Evolutionary conservation across 805 yeast species (phyloP).

Genomic region (Candida xyloterini): DNA sequence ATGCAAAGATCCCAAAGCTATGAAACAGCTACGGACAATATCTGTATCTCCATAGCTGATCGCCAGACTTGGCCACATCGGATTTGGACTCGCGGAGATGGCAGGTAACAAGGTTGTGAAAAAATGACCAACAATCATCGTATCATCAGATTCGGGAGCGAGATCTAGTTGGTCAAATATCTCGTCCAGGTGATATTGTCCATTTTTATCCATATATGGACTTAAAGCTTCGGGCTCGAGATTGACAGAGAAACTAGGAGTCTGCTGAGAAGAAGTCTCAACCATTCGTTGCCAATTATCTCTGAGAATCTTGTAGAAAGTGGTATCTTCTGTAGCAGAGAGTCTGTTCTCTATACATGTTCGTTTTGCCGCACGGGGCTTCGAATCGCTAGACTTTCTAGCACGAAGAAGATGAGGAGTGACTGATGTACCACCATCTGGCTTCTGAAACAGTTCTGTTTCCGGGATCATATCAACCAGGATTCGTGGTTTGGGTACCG

Average conservation of each 20-base stretch:
- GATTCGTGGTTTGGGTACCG: slow-evolving; percentile 11
- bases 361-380: neutral
- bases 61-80: slow-evolving; percentile 49
- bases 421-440: slow-evolving; percentile 14
- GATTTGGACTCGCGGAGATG: slow-evolving; percentile 40
- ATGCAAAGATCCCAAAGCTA: slow-evolving; percentile 47
- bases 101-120: slow-evolving; percentile 44
- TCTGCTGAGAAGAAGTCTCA: slow-evolving; percentile 1
- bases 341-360: neutral
- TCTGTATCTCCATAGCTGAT: slow-evolving; percentile 47
- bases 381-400: slow-evolving; percentile 3
- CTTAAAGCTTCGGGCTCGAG: slow-evolving; percentile 1
- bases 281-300: slow-evolving; percentile 4
- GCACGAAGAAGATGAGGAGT: slow-evolving; percentile 22
- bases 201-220: slow-evolving; percentile 4
- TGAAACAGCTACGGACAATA: slow-evolving; percentile 47
- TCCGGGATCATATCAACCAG: slow-evolving; percentile 17
- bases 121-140: slow-evolving; percentile 22
- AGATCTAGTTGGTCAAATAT: slow-evolving; percentile 5
- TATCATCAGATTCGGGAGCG: slow-evolving; percentile 9
- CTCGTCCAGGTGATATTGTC: slow-evolving; percentile 9
- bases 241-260: neutral
- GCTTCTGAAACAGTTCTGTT: slow-evolving; percentile 21
- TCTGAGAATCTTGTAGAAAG: slow-evolving; percentile 7
- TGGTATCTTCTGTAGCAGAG: slow-evolving; percentile 1